phyloP scores from a whole-genome alignment of 805 yeast genomes.

The Yarrowia hollandica region DNA sequence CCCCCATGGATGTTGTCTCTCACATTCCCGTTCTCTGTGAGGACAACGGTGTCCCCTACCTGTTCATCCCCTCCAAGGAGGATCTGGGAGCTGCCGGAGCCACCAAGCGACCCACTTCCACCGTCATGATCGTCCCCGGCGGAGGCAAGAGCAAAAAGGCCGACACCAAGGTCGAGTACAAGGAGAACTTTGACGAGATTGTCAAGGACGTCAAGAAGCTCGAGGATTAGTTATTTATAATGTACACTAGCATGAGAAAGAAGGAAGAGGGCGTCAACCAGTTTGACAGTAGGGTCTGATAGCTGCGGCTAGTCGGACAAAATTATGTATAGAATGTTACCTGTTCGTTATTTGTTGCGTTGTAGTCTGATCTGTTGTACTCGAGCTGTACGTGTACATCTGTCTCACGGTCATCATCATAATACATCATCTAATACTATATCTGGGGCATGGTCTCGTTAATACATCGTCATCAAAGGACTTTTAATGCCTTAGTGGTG shows the following conservation, averaged over 20 bases:
- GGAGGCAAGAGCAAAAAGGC: constrained; percentile 77
- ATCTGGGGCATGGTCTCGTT: constrained; percentile 11
- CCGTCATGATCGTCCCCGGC: constrained; percentile 96
- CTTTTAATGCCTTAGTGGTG: background rate
- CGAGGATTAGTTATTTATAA: constrained; percentile 31
- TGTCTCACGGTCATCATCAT: background rate
- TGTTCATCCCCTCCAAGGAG: constrained; percentile 95
- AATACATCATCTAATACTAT: background rate
- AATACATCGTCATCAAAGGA: background rate
- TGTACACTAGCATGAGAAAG: constrained; percentile 28
- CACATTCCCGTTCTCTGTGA: constrained; percentile 98
- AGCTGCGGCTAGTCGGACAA: background rate
- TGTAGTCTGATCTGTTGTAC: no score
- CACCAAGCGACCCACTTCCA: constrained; percentile 97
- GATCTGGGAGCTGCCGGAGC: constrained; percentile 99
- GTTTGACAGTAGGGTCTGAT: background rate
- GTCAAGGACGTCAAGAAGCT: constrained; percentile 73
- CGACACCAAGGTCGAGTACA: constrained; percentile 69
- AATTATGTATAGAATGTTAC: constrained; percentile 22
- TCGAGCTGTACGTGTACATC: no score
- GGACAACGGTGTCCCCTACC: constrained; percentile 85
- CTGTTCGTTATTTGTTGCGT: background rate
- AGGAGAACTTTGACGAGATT: constrained; percentile 88
- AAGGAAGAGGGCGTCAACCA: constrained; percentile 14
- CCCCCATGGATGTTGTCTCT: constrained; percentile 95